phyloP scores from a whole-genome alignment of 2,329 filamentous ascomycete genomes.

The Tricladium varicosporioides region DNA sequence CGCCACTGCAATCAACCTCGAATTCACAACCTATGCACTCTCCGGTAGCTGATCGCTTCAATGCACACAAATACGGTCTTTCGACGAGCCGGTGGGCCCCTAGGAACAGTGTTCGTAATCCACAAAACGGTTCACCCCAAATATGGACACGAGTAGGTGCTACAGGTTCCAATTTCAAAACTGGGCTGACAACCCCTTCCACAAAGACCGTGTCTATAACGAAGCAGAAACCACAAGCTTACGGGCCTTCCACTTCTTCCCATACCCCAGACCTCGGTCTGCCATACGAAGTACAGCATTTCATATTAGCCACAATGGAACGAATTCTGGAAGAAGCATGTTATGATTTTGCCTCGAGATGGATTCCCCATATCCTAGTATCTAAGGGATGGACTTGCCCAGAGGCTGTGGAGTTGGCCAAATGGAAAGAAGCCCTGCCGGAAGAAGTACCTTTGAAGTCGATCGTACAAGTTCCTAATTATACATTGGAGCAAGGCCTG shows the following conservation, averaged over 20 bases:
- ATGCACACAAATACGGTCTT: conserved; percentile 12
- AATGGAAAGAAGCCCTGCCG: conserved; percentile 28
- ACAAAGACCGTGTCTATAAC: neutral
- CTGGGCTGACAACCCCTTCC: neutral
- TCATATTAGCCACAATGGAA: conserved; percentile 32
- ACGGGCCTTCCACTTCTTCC: neutral
- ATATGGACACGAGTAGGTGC: conserved; percentile 27
- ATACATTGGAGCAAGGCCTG: conserved; percentile 22
- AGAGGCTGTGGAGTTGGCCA: conserved; percentile 31
- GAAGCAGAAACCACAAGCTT: neutral
- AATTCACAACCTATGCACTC: neutral
- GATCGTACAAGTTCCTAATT: conserved; percentile 18
- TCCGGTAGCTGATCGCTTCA: neutral
- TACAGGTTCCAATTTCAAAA: neutral
- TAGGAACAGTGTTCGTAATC: conserved; percentile 12
- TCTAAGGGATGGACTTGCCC: conserved; percentile 29
- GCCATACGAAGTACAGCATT: conserved; percentile 36
- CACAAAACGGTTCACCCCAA: conserved; percentile 8
- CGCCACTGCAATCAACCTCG: neutral
- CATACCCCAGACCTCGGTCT: conserved; percentile 26
- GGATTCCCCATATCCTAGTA: conserved; percentile 27
- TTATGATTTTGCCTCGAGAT: conserved; percentile 30
- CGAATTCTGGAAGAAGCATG: conserved; percentile 33
- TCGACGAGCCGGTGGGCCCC: conserved; percentile 30
- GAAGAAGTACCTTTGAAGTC: conserved; percentile 20